Evolutionary conservation across 768 basidiomycete genomes (phyloP).

Genomic region (Candolleomyces eurysporus): DNA sequence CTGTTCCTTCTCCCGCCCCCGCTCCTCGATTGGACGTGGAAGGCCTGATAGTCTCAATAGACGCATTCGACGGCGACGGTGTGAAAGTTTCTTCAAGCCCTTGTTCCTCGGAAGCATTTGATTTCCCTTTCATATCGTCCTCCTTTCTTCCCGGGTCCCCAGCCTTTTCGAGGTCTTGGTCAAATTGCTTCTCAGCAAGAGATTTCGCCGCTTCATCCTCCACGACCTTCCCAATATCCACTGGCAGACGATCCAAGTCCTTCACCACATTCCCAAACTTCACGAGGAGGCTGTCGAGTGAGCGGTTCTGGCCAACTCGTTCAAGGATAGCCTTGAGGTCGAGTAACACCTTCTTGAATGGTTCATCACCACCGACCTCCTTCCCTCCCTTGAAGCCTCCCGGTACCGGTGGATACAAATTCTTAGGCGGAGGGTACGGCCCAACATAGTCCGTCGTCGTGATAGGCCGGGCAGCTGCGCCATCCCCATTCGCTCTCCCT

Average conservation of each 20-base stretch:
- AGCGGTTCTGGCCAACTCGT: slow-evolving; percentile 29
- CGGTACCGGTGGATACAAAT: neutral
- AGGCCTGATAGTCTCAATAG: neutral
- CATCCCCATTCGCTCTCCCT: neutral
- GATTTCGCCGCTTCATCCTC: neutral
- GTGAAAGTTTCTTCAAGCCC: neutral
- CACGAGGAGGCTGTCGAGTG: slow-evolving; percentile 27
- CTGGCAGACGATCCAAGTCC: slow-evolving; percentile 17
- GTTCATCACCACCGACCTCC: neutral
- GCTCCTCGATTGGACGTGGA: neutral
- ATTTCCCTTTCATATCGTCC: too few species aligned
- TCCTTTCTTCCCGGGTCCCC: too few species aligned
- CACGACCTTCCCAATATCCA: neutral
- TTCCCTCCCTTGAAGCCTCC: neutral
- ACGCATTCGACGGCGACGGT: neutral
- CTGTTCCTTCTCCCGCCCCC: slow-evolving; percentile 8
- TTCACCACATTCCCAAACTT: slow-evolving; percentile 19
- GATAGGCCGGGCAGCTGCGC: too few species aligned
- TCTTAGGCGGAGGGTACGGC: neutral
- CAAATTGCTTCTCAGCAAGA: too few species aligned
- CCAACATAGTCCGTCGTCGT: too few species aligned
- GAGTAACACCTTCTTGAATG: slow-evolving; percentile 18
- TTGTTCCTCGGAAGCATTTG: too few species aligned
- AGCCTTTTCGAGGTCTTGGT: too few species aligned
- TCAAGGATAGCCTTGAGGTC: slow-evolving; percentile 34